phyloP scores from a whole-genome alignment of 148 eudicot genomes.

The Rhododendron molle region DNA sequence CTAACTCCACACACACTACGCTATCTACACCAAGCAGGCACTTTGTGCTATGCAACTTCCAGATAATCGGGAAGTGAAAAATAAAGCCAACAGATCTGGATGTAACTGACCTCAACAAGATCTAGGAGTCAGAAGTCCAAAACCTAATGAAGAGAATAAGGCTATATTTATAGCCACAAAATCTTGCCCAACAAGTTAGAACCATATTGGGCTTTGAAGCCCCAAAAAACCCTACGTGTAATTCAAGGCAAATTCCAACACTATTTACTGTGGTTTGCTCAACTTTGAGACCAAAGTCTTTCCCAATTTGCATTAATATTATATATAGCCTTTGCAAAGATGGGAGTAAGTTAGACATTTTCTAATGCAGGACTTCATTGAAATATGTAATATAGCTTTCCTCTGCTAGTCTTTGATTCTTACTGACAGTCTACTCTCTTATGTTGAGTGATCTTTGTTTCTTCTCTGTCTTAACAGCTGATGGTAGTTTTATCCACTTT shows the following conservation, averaged over 20 bases:
- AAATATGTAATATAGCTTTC: background rate
- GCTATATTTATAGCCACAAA: too few species aligned
- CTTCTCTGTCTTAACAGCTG: background rate
- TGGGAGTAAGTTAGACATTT: background rate
- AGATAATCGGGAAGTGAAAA: background rate
- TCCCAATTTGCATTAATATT: background rate
- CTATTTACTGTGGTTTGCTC: background rate
- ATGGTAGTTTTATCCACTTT: background rate
- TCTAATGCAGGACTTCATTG: background rate
- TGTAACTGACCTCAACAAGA: slow-evolving; percentile 65
- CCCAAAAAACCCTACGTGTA: too few species aligned
- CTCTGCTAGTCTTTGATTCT: background rate
- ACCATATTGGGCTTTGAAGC: too few species aligned
- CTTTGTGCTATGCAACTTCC: background rate
- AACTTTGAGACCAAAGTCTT: background rate
- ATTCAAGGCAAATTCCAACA: too few species aligned
- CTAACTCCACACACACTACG: background rate
- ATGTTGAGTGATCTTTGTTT: background rate
- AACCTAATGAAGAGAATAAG: too few species aligned
- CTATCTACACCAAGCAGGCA: background rate
- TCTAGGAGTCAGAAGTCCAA: slow-evolving; percentile 86
- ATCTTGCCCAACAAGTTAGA: too few species aligned
- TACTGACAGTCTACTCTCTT: background rate
- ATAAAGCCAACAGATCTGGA: slow-evolving; percentile 11
- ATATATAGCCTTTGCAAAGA: background rate